Conservation (phyloP, 345 rosid species). For the Eucalyptus erythrocorys region DNA sequence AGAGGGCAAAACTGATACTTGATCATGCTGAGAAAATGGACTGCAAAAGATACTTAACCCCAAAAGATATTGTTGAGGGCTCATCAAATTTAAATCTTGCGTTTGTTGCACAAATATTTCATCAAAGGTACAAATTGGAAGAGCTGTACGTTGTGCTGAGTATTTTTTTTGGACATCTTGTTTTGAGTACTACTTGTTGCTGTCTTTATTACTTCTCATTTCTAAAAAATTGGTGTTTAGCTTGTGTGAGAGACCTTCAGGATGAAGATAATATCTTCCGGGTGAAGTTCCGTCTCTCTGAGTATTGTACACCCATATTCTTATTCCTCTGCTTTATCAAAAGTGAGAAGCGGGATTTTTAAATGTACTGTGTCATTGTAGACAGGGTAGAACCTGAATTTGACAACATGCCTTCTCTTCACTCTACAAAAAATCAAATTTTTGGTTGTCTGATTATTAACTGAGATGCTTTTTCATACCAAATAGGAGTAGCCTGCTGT, state of each 20-base stretch:
- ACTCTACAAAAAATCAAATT: background rate
- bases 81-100: conserved; percentile 80
- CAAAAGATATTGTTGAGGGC: conserved; percentile 79
- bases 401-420: background rate
- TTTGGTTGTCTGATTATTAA: background rate
- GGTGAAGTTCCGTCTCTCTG: background rate
- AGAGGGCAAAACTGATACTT: conserved; percentile 71
- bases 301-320: background rate
- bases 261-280: background rate
- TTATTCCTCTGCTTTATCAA: background rate
- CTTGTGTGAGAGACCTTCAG: background rate
- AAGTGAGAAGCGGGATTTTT: background rate
- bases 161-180: background rate
- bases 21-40: conserved; percentile 80
- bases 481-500: background rate
- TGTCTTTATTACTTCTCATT: background rate
- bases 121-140: conserved; percentile 44
- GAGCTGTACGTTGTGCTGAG: background rate
- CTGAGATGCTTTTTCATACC: background rate
- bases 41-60: conserved; percentile 72
- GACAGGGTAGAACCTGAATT: background rate
- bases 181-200: background rate
- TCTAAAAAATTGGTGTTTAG: background rate
- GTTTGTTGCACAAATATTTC: conserved; percentile 86
- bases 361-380: background rate